phyloP scores from a whole-genome alignment of 2,329 filamentous ascomycete genomes.

The Fusarium sp. region DNA sequence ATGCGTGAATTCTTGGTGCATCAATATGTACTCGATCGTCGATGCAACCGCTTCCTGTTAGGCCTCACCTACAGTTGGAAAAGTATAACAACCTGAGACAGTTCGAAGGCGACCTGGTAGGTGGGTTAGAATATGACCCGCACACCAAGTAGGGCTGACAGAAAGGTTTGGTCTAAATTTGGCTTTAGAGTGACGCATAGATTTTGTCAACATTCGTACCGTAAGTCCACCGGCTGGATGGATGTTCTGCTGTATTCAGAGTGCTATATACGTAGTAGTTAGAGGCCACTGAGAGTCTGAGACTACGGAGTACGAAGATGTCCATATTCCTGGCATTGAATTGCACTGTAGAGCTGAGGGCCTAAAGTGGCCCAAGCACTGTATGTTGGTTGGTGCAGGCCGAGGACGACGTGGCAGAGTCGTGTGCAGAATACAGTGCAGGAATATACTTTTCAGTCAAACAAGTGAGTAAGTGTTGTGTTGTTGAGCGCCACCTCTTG shows the following conservation, averaged over 20 bases:
- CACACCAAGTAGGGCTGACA: no score
- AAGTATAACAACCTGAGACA: neutral
- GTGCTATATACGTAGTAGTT: no score
- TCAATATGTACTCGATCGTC: slow-evolving; percentile 16
- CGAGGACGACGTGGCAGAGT: slow-evolving; percentile 34
- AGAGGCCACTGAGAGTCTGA: no score
- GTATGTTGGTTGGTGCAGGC: slow-evolving; percentile 1
- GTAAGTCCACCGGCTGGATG: no score
- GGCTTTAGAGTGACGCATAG: no score
- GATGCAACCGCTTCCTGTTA: slow-evolving; percentile 23
- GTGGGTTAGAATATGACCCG: no score
- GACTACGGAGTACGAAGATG: neutral
- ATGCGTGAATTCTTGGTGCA: slow-evolving; percentile 5
- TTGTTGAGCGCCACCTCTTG: slow-evolving; percentile 3
- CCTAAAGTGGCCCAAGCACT: slow-evolving; percentile 8
- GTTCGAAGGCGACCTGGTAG: neutral
- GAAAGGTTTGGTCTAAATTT: no score
- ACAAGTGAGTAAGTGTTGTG: no score
- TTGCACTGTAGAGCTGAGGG: slow-evolving; percentile 30
- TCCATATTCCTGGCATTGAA: neutral
- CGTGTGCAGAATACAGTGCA: neutral
- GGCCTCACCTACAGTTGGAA: slow-evolving; percentile 5
- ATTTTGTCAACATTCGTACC: no score
- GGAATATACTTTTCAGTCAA: no score
- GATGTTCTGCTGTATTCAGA: no score